These are phyloP conservation scores for Zarea fungicola DNA, from an alignment of 2,329 filamentous ascomycete genomes.

Conservation along the genomic window DNA sequence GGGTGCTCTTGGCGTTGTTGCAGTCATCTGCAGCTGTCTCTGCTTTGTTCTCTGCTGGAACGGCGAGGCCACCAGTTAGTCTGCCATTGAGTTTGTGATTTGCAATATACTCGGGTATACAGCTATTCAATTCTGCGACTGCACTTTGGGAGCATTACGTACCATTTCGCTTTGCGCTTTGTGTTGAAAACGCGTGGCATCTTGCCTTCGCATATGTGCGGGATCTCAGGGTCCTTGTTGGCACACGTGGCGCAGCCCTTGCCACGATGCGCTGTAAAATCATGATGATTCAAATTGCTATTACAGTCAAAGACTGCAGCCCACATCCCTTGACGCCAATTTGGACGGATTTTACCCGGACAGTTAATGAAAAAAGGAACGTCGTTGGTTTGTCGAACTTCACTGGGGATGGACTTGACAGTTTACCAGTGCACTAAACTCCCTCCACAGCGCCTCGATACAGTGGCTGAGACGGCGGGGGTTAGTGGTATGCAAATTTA, in stretches of 20 bases:
- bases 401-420: too few relatives aligned
- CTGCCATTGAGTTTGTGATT: not conserved
- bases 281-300: slow-evolving; percentile 26
- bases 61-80: not conserved
- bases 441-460: too few relatives aligned
- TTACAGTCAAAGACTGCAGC: slow-evolving; percentile 33
- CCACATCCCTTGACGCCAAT: too few relatives aligned
- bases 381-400: too few relatives aligned
- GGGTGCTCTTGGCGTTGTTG: not conserved
- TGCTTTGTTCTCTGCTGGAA: slow-evolving; percentile 2
- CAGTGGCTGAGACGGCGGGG: too few relatives aligned
- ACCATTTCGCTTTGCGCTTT: slow-evolving; percentile 23
- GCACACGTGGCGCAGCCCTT: not conserved
- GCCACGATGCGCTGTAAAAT: not conserved
- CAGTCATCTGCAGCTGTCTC: not conserved
- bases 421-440: too few relatives aligned
- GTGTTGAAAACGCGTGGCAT: slow-evolving; percentile 27
- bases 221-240: too few relatives aligned
- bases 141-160: slow-evolving; percentile 18
- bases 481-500: too few relatives aligned
- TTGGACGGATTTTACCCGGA: too few relatives aligned
- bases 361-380: too few relatives aligned
- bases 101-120: not conserved
- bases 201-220: too few relatives aligned
- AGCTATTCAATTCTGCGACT: not conserved